Conservation (phyloP, 78 protist species). For the Dictyostelium purpureum region DNA sequence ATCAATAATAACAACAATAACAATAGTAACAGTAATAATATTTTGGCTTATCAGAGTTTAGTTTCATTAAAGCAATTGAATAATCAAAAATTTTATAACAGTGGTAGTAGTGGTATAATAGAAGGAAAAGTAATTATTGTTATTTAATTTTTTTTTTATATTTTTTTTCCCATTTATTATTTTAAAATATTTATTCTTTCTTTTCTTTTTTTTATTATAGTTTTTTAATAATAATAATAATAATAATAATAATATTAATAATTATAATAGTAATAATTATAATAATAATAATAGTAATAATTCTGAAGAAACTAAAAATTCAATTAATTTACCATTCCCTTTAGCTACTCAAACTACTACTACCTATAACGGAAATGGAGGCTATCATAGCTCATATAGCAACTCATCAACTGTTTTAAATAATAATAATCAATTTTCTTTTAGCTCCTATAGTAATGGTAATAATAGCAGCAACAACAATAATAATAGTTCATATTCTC, state of each 20-base stretch:
- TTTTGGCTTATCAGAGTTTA: slow-evolving; percentile 19
- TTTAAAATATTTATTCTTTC: too few relatives aligned
- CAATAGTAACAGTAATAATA: neutral
- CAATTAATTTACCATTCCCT: neutral
- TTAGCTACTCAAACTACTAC: slow-evolving; percentile 1
- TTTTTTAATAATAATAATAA: neutral
- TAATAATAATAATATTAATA: too few relatives aligned
- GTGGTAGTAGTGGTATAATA: neutral
- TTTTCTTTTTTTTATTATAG: neutral
- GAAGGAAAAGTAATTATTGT: neutral
- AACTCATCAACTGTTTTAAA: neutral
- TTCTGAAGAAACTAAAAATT: neutral
- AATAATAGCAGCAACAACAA: neutral
- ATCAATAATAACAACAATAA: neutral
- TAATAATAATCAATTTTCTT: neutral
- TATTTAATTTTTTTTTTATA: neutral
- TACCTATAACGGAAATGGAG: neutral
- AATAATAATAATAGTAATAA: neutral
- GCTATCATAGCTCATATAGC: too few relatives aligned
- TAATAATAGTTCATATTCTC: neutral
- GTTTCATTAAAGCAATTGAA: neutral
- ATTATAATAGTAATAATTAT: too few relatives aligned
- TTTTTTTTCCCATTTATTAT: neutral
- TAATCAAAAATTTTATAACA: neutral
- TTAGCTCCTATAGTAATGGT: too few relatives aligned